Evolutionary conservation across 768 basidiomycete species (phyloP), one percentile per base, ranked within the genome.

Genomic region (Ramaria sp.): DNA sequence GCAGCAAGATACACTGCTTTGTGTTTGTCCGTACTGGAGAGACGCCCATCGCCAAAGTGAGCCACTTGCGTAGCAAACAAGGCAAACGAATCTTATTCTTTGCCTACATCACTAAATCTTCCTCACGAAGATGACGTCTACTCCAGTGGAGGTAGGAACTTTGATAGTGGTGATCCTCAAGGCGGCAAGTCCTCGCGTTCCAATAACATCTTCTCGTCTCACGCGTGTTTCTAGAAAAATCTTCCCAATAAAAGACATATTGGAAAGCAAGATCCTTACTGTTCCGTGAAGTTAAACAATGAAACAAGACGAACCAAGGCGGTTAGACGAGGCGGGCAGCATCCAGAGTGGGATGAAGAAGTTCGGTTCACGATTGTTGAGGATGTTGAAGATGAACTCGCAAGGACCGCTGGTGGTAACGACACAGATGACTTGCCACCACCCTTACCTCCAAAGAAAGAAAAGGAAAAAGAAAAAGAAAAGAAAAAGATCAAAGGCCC

Each of bases 311-410:
- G 88, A 50, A 98, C 95, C 4, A 90, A 86, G 66, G 82, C 91
- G n/a, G 85, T 97, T 66, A 94, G 89, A 66, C 85, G 91, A 28
- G 96, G 96, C 48, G 96, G 96, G 16, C 96, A 99, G 66, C 93
- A 96, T 67, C 96, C 96, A 5, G 92, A 92, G 70, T 99, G 96
- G 94, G 96, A 99, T 65, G 93, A 96, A 62, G 96, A 99, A 70
- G 74, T 98, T 63, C 84, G 96, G 41, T 98, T 97, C 69, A 83
- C 85, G 24, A 73, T 99, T 43, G 79, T 75, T 59, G 94, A 97
- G 64, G 90, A 91, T 59, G 69, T 72, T 30, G 74, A 78, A 28
- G 79, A 76, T 59, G 71, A 73, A n/a, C 67, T 73, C 39, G 71
- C 74, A 36, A 69, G 72, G 58, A 69, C 68, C 8, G 53, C 50